Conservation (phyloP, 2,329 filamentous ascomycete genomes). For the Alternaria angustiovoidea region DNA sequence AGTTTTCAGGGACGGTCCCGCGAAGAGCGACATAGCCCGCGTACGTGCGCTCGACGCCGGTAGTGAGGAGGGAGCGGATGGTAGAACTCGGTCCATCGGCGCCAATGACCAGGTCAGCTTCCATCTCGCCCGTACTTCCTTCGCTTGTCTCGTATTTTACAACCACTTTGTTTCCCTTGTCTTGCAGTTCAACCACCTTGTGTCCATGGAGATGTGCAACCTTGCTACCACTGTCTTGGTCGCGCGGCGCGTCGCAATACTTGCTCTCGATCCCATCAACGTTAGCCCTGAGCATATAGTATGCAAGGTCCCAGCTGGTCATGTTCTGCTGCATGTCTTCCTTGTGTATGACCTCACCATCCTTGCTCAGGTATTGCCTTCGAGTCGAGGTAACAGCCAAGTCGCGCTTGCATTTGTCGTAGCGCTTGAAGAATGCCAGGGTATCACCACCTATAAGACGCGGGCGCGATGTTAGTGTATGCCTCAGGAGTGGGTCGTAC, state of each 20-base stretch:
- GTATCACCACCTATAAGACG: conserved; percentile 27
- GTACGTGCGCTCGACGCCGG: conserved; percentile 36
- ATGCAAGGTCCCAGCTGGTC: conserved; percentile 49
- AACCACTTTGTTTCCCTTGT: conserved; percentile 24
- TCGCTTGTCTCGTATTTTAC: conserved; percentile 31
- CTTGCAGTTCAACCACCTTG: conserved; percentile 33
- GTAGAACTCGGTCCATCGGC: conserved; percentile 46
- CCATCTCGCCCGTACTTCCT: conserved; percentile 22
- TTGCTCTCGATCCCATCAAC: conserved; percentile 40
- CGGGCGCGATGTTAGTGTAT: too few relatives aligned
- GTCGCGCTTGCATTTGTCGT: conserved; percentile 33
- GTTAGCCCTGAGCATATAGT: conserved; percentile 43
- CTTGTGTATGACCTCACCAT: conserved; percentile 38
- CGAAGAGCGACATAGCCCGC: conserved; percentile 46
- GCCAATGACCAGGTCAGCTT: conserved; percentile 41
- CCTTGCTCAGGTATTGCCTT: conserved; percentile 39
- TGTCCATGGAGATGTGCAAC: conserved; percentile 37
- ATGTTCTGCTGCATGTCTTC: conserved; percentile 46
- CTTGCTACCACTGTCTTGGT: conserved; percentile 16
- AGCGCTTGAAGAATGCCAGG: conserved; percentile 39
- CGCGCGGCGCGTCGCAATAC: conserved; percentile 35
- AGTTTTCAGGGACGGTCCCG: conserved; percentile 39
- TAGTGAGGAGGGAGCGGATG: conserved; percentile 31
- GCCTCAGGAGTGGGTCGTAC: too few relatives aligned
- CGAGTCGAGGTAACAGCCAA: conserved; percentile 36